Percentiles rank a stretch among this genome's conserved stretches.
Conservation (phyloP, 2,329 filamentous ascomycete genomes). For the Sarocladium oryzae region DNA sequence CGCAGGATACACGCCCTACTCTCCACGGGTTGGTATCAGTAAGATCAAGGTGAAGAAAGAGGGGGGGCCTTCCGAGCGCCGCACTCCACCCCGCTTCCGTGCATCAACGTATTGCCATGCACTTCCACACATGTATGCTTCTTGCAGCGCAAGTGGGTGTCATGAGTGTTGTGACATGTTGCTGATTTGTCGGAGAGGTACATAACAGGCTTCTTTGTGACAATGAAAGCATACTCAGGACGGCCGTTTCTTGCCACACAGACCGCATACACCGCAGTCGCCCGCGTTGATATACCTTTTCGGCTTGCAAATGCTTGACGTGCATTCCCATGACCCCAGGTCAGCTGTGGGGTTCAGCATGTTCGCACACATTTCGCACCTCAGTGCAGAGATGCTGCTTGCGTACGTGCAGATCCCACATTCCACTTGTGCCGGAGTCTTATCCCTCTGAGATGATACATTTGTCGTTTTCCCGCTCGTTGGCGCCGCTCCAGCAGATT, state of each 20-base stretch:
- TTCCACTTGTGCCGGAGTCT: background rate
- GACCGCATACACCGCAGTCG: slow-evolving; percentile 63
- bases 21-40: too few relatives aligned
- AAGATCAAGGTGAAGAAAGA: background rate
- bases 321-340: slow-evolving; percentile 58
- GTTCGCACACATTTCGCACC: slow-evolving; percentile 64
- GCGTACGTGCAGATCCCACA: slow-evolving; percentile 55
- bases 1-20: background rate
- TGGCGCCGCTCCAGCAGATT: background rate
- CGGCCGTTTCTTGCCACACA: slow-evolving; percentile 49
- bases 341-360: slow-evolving; percentile 53
- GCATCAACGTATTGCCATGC: too few relatives aligned
- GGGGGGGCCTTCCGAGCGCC: background rate
- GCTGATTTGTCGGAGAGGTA: too few relatives aligned
- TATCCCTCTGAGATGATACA: too few relatives aligned
- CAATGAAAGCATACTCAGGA: too few relatives aligned
- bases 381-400: slow-evolving; percentile 48
- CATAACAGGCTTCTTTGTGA: too few relatives aligned
- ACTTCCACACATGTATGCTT: background rate
- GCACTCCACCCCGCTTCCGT: slow-evolving; percentile 1
- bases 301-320: slow-evolving; percentile 44
- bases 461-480: background rate
- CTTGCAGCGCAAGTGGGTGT: background rate
- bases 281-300: slow-evolving; percentile 60
- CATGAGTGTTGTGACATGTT: too few relatives aligned